Percentiles rank a stretch among this genome's conserved stretches.
Evolutionary conservation across 352 stramenopile genomes (phyloP).

Genomic region (Phytophthora crassamura): DNA sequence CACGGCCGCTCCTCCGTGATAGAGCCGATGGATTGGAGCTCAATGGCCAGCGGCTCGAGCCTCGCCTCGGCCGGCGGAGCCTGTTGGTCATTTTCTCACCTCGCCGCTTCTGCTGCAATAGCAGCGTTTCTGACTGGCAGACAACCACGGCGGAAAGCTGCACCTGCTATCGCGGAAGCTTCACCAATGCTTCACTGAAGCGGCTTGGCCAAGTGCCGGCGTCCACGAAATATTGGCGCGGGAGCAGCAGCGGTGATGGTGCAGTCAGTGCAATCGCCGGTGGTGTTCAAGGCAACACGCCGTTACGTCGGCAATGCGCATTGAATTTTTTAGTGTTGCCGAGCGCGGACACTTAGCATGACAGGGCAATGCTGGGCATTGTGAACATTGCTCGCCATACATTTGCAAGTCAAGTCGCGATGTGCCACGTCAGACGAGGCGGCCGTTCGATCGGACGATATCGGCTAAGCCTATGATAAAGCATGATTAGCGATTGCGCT

Average conservation of each 20-base stretch:
- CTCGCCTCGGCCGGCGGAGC: neutral
- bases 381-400: neutral
- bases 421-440: constrained; percentile 23
- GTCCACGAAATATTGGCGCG: constrained; percentile 18
- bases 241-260: constrained; percentile 1
- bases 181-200: constrained; percentile 19
- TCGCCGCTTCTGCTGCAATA: constrained; percentile 31
- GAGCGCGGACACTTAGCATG: neutral
- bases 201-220: neutral
- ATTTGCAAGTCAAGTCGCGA: constrained; percentile 12
- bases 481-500: neutral
- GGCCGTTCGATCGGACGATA: constrained; percentile 24
- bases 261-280: no score
- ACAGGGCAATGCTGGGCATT: neutral
- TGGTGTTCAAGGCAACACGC: no score
- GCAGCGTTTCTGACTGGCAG: constrained; percentile 36
- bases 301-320: constrained; percentile 22
- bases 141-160: constrained; percentile 10
- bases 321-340: constrained; percentile 15
- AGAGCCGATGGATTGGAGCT: constrained; percentile 34
- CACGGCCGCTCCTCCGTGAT: constrained; percentile 39
- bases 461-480: neutral
- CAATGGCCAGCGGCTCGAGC: constrained; percentile 19
- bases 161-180: constrained; percentile 23
- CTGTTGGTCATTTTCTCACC: constrained; percentile 49